A percentile compares a stretch with the other conserved stretches of the same genome.
These are phyloP conservation scores for Liquidambar formosana DNA, from an alignment of 164 flowering plant species.

Conservation along the genomic window DNA sequence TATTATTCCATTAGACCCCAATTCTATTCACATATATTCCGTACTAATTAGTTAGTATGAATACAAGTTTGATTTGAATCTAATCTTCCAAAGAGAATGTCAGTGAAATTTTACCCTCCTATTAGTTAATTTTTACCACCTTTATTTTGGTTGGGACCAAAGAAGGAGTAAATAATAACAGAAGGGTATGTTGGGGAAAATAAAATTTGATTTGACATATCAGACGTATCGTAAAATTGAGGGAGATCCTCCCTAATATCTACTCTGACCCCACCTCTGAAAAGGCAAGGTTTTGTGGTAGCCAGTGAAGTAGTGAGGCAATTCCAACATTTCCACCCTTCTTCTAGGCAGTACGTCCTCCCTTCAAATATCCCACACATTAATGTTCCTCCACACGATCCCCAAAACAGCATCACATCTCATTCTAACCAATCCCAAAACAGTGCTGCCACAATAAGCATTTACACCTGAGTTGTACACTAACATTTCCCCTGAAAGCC, in stretches of 20 bases:
- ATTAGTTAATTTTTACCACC: no score
- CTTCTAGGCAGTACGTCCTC: no score
- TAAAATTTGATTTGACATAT: constrained; percentile 24
- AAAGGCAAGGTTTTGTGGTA: not conserved
- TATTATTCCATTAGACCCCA: no score
- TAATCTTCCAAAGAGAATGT: no score
- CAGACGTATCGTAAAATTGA: constrained; percentile 35
- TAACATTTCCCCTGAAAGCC: no score
- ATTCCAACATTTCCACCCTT: not conserved
- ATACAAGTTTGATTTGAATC: no score
- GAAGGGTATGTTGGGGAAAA: constrained; percentile 11
- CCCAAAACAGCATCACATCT: not conserved
- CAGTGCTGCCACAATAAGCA: not conserved
- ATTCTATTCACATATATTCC: no score
- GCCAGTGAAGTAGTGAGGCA: not conserved
- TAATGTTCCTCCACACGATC: not conserved
- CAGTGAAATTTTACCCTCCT: no score
- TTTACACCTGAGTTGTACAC: not conserved
- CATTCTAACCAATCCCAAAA: not conserved
- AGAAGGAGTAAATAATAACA: no score
- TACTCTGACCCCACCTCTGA: not conserved
- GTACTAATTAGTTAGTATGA: no score
- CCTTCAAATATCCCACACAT: no score
- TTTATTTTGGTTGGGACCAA: no score
- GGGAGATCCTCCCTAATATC: constrained; percentile 31